Conservation (phyloP, 768 basidiomycete species). For the Leccinum ochraceum region DNA sequence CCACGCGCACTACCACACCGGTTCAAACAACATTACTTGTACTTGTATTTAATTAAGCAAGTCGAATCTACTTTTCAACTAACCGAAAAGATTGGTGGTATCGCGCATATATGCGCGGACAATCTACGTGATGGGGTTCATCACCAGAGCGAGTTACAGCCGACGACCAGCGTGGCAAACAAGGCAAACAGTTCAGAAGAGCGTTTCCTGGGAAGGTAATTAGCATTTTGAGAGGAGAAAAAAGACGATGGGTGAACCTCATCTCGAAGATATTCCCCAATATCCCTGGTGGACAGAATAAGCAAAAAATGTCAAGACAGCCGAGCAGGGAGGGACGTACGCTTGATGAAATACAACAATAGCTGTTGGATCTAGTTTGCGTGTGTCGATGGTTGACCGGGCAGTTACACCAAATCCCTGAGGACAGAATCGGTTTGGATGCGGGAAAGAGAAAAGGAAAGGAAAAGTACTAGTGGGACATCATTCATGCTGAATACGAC, state of each 20-base stretch:
- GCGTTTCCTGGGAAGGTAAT: constrained; percentile 58
- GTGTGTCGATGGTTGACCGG: constrained; percentile 90
- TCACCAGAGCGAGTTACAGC: constrained; percentile 19
- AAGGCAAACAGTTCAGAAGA: constrained; percentile 52
- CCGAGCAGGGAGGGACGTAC: constrained; percentile 39
- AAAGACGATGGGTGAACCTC: constrained; percentile 55
- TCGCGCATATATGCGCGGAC: neutral
- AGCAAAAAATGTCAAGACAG: constrained; percentile 4
- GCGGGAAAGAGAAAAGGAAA: neutral
- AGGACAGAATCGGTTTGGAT: constrained; percentile 9
- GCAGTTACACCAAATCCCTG: constrained; percentile 99
- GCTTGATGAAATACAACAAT: constrained; percentile 99
- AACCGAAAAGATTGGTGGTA: constrained; percentile 11
- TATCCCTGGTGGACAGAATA: constrained; percentile 59
- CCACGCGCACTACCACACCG: neutral
- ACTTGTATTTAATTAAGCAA: constrained; percentile 3
- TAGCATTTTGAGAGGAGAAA: constrained; percentile 11
- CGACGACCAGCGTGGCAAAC: constrained; percentile 4
- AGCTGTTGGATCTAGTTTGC: constrained; percentile 95
- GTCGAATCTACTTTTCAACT: constrained; percentile 34
- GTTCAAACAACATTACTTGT: constrained; percentile 4
- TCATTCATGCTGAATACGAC: constrained; percentile 97
- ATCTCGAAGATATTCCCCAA: constrained; percentile 97
- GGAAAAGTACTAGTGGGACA: constrained; percentile 71
- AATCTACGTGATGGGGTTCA: constrained; percentile 14